These are phyloP conservation scores for Aspergillus amoenus DNA, from an alignment of 2,329 filamentous ascomycete genomes.

Conservation along the genomic window DNA sequence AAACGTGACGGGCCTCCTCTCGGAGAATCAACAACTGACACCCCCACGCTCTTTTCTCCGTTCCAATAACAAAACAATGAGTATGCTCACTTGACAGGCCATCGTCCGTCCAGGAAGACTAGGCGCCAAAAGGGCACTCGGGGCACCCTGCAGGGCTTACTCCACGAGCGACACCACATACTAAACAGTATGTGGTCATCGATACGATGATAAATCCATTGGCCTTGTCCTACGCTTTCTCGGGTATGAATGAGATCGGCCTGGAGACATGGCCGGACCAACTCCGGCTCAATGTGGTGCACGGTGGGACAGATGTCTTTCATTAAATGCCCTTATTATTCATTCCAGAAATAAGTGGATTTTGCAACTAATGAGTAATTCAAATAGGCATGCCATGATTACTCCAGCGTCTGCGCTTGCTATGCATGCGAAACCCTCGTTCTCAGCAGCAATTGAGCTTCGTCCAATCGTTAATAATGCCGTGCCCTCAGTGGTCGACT, in stretches of 20 bases:
- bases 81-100: background rate
- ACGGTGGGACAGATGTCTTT: background rate
- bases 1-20: background rate
- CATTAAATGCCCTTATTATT: background rate
- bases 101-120: background rate
- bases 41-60: constrained; percentile 10
- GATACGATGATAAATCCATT: background rate
- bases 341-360: background rate
- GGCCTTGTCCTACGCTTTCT: background rate
- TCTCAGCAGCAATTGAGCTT: background rate
- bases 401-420: background rate
- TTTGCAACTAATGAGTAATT: background rate
- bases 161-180: too few relatives aligned
- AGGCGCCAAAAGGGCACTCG: background rate
- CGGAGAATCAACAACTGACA: background rate
- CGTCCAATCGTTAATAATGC: background rate
- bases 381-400: background rate
- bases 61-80: background rate
- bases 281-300: background rate
- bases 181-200: too few relatives aligned
- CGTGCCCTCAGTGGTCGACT: background rate
- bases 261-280: background rate
- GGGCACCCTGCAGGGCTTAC: background rate
- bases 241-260: background rate
- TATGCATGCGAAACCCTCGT: background rate